phyloP scores from a whole-genome alignment of 2,329 filamentous ascomycete genomes.

The Bertia moriformis region DNA sequence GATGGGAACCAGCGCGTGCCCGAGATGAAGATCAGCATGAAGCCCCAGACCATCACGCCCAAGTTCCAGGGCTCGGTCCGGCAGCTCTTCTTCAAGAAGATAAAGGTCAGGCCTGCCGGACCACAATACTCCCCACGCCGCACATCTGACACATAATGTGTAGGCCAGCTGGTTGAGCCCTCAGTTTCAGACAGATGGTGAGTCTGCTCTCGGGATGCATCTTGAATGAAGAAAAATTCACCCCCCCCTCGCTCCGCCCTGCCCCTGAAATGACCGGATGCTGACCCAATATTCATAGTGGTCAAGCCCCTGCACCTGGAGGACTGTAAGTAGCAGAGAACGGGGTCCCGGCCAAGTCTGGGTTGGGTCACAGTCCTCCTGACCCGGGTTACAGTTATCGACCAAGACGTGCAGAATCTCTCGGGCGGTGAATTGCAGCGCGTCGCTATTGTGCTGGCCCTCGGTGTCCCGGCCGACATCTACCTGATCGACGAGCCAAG shows the following conservation, averaged over 20 bases:
- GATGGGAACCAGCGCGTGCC: slow-evolving; percentile 68
- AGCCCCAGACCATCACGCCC: slow-evolving; percentile 97
- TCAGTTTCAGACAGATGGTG: slow-evolving; percentile 98
- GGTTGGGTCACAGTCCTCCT: too few relatives aligned
- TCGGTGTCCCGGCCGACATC: slow-evolving; percentile 90
- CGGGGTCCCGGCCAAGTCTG: too few relatives aligned
- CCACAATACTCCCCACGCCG: too few relatives aligned
- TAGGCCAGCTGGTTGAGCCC: slow-evolving; percentile 90
- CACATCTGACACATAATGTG: too few relatives aligned
- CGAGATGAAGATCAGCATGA: slow-evolving; percentile 96
- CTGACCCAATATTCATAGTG: too few relatives aligned
- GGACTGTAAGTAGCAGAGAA: too few relatives aligned
- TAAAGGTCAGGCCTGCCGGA: slow-evolving; percentile 92
- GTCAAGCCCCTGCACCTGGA: slow-evolving; percentile 97
- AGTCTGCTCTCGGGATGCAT: too few relatives aligned
- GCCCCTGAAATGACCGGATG: too few relatives aligned
- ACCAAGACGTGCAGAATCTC: slow-evolving; percentile 97
- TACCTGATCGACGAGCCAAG: slow-evolving; percentile 97
- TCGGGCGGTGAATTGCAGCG: slow-evolving; percentile 99
- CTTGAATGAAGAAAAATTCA: too few relatives aligned
- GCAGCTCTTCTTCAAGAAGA: slow-evolving; percentile 99
- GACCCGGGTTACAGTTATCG: too few relatives aligned
- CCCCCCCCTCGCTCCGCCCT: too few relatives aligned
- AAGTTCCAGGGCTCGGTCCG: slow-evolving; percentile 95
- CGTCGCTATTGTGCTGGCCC: slow-evolving; percentile 92